Percentiles rank a stretch among this genome's conserved stretches.
phyloP scores from a whole-genome alignment of 208 protist species.

The Naegleria lovaniensis region DNA sequence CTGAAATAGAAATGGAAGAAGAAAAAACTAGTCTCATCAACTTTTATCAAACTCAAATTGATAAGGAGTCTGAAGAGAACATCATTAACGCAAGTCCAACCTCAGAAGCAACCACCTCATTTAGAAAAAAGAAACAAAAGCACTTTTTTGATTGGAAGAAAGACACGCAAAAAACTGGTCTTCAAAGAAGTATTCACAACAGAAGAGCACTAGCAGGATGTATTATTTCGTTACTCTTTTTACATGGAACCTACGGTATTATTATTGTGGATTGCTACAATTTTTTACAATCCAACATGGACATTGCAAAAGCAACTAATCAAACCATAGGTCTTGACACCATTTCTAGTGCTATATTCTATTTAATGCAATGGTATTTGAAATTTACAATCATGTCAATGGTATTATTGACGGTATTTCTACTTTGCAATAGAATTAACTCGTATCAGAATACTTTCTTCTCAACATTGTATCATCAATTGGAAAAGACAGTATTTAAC shows the following conservation, averaged over 20 bases:
- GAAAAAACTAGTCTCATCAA: background rate
- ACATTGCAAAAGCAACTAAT: background rate
- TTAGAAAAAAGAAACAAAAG: background rate
- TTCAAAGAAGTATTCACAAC: background rate
- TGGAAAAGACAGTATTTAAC: background rate
- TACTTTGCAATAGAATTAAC: background rate
- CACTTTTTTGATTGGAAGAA: background rate
- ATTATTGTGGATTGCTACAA: background rate
- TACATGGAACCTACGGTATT: background rate
- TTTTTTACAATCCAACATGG: background rate
- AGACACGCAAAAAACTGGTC: background rate
- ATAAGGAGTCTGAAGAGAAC: background rate
- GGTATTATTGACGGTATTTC: background rate
- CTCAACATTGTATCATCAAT: background rate
- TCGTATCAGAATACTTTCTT: background rate
- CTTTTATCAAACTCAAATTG: constrained; percentile 4
- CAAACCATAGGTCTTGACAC: background rate
- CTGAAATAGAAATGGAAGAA: background rate
- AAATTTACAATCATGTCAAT: background rate
- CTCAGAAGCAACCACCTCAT: background rate
- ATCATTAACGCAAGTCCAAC: background rate
- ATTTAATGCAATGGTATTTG: background rate
- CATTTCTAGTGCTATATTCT: background rate
- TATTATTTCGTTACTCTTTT: background rate
- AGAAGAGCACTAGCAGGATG: background rate